Percentiles rank a stretch among this genome's conserved stretches.
Conservation (phyloP, 2,329 filamentous ascomycete species). For the Colletotrichum sp. region DNA sequence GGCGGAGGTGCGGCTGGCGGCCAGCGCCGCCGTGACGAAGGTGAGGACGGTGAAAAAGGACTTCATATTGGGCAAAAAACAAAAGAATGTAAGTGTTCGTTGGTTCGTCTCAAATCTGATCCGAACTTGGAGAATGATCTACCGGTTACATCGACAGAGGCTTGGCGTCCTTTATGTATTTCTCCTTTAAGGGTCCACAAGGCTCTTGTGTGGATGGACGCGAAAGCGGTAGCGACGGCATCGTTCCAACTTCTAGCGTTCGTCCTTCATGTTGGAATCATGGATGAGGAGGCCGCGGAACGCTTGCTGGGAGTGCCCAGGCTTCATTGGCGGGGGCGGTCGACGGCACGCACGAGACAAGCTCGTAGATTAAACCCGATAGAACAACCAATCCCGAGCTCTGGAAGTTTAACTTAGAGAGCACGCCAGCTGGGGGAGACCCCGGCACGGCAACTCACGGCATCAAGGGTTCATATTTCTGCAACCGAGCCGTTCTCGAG, state of each 20-base stretch:
- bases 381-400: not conserved
- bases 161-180: slow-evolving; percentile 5
- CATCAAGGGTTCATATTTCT: not conserved
- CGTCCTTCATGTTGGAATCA: not conserved
- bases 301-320: not conserved
- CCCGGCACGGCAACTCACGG: not conserved
- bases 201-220: not conserved
- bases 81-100: not conserved
- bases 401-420: not conserved
- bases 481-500: not conserved
- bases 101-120: not conserved
- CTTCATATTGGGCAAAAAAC: not conserved
- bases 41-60: not conserved
- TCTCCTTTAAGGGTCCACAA: not conserved
- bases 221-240: not conserved
- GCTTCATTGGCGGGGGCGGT: slow-evolving; percentile 1
- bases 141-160: not conserved
- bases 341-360: not conserved
- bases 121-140: not conserved
- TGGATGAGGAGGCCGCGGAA: not conserved
- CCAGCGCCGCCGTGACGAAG: slow-evolving; percentile 16
- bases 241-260: not conserved
- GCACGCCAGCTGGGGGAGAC: not conserved
- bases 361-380: not conserved
- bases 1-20: slow-evolving; percentile 31